phyloP scores from a whole-genome alignment of 306 rosid genomes.

The Malus asiatica region DNA sequence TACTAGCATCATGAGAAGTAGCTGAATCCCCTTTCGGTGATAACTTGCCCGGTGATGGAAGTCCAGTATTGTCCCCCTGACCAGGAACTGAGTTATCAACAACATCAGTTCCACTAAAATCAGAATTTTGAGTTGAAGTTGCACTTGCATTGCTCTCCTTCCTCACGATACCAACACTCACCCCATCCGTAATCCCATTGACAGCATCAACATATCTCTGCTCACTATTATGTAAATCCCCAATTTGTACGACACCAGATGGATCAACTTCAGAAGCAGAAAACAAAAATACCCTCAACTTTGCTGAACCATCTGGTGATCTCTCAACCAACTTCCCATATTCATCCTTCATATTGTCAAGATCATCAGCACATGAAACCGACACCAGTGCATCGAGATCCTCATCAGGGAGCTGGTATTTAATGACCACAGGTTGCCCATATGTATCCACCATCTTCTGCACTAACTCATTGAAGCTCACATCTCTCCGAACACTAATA shows the following conservation, averaged over 20 bases:
- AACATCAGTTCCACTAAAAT: slow-evolving; percentile 55
- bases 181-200: slow-evolving; percentile 53
- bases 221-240: slow-evolving; percentile 49
- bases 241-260: slow-evolving; percentile 34
- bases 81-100: slow-evolving; percentile 34
- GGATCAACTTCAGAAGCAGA: slow-evolving; percentile 55
- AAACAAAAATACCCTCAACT: slow-evolving; percentile 69
- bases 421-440: slow-evolving; percentile 71
- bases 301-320: slow-evolving; percentile 71
- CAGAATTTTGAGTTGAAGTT: slow-evolving; percentile 74
- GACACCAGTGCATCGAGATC: slow-evolving; percentile 91
- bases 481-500: slow-evolving; percentile 64
- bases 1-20: slow-evolving; percentile 30
- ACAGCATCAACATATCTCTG: slow-evolving; percentile 78
- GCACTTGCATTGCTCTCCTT: slow-evolving; percentile 69
- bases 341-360: slow-evolving; percentile 93
- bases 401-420: slow-evolving; percentile 87
- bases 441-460: slow-evolving; percentile 64
- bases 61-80: slow-evolving; percentile 43
- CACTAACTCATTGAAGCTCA: slow-evolving; percentile 48
- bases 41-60: slow-evolving; percentile 20
- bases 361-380: slow-evolving; percentile 74
- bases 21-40: slow-evolving; percentile 37
- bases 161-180: slow-evolving; percentile 32
- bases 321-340: slow-evolving; percentile 64